These are phyloP conservation scores for Angomonas ambiguus DNA, from an alignment of 208 protist species.

Conservation along the genomic window DNA sequence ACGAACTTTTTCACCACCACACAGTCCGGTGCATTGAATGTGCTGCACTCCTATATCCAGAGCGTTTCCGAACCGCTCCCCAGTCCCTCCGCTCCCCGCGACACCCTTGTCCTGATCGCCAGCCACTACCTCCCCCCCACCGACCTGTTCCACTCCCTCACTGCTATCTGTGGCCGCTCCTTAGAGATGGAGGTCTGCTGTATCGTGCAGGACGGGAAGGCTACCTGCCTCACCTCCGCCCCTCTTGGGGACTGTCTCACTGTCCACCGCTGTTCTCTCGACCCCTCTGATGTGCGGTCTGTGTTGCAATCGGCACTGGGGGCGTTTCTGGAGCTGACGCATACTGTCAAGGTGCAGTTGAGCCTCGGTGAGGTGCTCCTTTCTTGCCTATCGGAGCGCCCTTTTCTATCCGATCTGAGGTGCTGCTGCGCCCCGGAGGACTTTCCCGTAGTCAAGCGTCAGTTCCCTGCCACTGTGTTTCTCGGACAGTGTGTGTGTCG, in stretches of 20 bases:
- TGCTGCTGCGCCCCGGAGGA: slow-evolving; percentile 25
- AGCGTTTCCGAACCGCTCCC: neutral
- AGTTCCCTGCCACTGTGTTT: slow-evolving; percentile 8
- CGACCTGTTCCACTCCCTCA: slow-evolving; percentile 21
- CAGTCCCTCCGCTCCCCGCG: neutral
- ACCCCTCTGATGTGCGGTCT: slow-evolving; percentile 24
- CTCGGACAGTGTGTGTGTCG: neutral
- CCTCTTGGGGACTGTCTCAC: neutral
- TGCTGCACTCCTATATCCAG: neutral
- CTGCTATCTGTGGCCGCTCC: slow-evolving; percentile 2
- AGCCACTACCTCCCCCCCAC: slow-evolving; percentile 17
- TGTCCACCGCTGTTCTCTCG: slow-evolving; percentile 36
- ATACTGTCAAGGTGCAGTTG: slow-evolving; percentile 5
- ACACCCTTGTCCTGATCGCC: slow-evolving; percentile 22
- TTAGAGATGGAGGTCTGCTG: slow-evolving; percentile 14
- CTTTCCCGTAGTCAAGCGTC: slow-evolving; percentile 16
- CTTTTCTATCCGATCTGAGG: slow-evolving; percentile 22
- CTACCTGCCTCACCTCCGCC: slow-evolving; percentile 23
- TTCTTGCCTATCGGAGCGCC: slow-evolving; percentile 19
- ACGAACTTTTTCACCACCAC: neutral
- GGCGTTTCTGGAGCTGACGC: slow-evolving; percentile 15
- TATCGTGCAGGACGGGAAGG: slow-evolving; percentile 20
- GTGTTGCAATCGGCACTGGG: slow-evolving; percentile 36
- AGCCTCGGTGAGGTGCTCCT: neutral
- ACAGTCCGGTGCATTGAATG: neutral